Base-by-base conservation (phyloP, 257 asterid species). In the Solanum gracilifrons region DNA sequence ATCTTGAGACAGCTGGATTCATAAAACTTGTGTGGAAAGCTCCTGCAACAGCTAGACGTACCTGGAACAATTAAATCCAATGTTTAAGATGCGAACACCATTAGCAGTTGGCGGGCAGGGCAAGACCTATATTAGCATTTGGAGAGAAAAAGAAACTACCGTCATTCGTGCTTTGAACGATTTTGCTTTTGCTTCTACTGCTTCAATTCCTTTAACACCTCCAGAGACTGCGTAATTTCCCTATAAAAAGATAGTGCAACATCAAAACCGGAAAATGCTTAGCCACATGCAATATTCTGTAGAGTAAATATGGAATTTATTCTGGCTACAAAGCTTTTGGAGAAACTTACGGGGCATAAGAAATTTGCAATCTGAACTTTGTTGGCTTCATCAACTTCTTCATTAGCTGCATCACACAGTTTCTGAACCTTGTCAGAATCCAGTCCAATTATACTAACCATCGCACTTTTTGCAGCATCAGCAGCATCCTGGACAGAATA, bases 161-260 rank as follows among this genome's bases (percentile, higher is more conserved):
- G 98, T 91, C 98, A 97, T 93, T 86, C 99, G 95, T 90, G 99
- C 99, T 92, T 97, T 97, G 87, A 97, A 97, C 9, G 99, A 95
- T 84, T 95, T 97, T 58, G 98, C 98, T 92, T 95, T 97, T 41
- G 98, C 97, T 92, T 95, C 98, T 86, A 97, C 96, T n/a, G 98
- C 98, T 93, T 96, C 99, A 80, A 97, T 92, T 87, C 99, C 99
- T 94, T 94, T 96, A 71, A 96, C 90, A 66, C 99, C 99, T 86
- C 99, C 99, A 66, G 99, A 97, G 86, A 97, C 99, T 5, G 97
- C 99, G 87, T 97, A 97, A 90, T 96, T 97, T 86, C 99, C 99
- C 98, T 97, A 83, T n/a, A 85, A 90, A 80, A 90, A 75, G 62
- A 36, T 74, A 8, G 33, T 18, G 20, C 29, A 80, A 43, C 9